Base-by-base conservation (phyloP, 2,329 filamentous ascomycete genomes). In the Colletotrichum kahawae region DNA sequence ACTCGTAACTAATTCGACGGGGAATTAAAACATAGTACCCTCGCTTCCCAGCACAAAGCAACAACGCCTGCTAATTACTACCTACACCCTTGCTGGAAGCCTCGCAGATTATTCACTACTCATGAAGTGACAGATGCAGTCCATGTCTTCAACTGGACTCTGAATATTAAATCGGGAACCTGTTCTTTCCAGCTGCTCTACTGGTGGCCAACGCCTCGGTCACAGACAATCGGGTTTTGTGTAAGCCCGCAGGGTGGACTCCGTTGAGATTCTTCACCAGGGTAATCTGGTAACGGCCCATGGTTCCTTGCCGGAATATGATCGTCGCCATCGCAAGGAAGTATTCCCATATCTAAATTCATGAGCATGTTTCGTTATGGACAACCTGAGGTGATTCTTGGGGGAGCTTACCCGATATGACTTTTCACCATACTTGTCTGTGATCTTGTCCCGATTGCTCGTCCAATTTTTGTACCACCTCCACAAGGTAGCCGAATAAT, bases 381-480 rank as follows among this genome's bases (percentile, higher is more conserved):
- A 78, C 93, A 92, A 86, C 95, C 93, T 34, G 21, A 4, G 7
- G 7, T 5, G 34, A 18, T 18, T 4, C 18, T 51, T 51, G 43
- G 3, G 4, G 24, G 7, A n/a, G 21, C 64, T 63, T 89, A 95
- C 93, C 84, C 95, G 92, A 90, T 93, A 98, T 16, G 51, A 67
- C 82, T 93, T 89, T 80, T 92, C 91, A 80, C 95, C 95, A 82
- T 97, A 97, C 89, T 97, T 97, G 80, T 93, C 94, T 84, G 93
- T 90, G 72, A 97, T 93, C 88, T 96, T 96, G 76, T 96, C 94
- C 79, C 90, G 90, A 89, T 97, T 97, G 85, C 88, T 94, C 84
- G 97, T 90, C 95, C 95, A 97, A 89, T 97, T 97, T 79, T 95
- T 90, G 88, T 97, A 98, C 95, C 95, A 97, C 82, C 93, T 91